Conservation (phyloP, 2,329 filamentous ascomycete species). For the Lojkania enalia region DNA sequence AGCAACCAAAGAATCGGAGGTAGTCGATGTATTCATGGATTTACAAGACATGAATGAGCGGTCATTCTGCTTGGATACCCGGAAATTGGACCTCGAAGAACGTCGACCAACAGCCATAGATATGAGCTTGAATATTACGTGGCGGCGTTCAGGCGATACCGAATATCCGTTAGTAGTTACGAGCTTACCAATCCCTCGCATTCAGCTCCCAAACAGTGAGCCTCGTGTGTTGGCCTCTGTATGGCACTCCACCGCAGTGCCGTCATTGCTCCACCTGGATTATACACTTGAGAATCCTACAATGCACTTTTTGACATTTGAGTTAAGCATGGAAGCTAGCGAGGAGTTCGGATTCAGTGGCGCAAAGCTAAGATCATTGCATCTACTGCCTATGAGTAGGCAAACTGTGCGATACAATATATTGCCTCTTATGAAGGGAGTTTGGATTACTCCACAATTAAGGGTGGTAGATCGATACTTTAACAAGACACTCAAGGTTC, state of each 20-base stretch:
- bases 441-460: constrained; percentile 73
- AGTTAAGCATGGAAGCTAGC: constrained; percentile 85
- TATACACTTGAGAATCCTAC: constrained; percentile 92
- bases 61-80: constrained; percentile 72
- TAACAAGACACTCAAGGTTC: constrained; percentile 82
- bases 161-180: constrained; percentile 46
- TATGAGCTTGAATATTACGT: constrained; percentile 73
- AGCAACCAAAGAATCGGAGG: constrained; percentile 35
- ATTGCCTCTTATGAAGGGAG: constrained; percentile 64
- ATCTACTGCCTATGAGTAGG: constrained; percentile 80
- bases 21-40: constrained; percentile 50
- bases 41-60: constrained; percentile 73
- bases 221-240: constrained; percentile 74
- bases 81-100: constrained; percentile 81
- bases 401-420: constrained; percentile 74
- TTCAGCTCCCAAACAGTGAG: constrained; percentile 79
- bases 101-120: constrained; percentile 74
- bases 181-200: constrained; percentile 74
- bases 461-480: constrained; percentile 89
- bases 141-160: constrained; percentile 62
- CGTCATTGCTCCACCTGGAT: constrained; percentile 46
- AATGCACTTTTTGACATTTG: constrained; percentile 92
- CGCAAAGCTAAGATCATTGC: constrained; percentile 76
- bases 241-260: constrained; percentile 33
- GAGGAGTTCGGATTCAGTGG: constrained; percentile 94